phyloP scores from a whole-genome alignment of 345 rosid species.

The Ceriops tagal region DNA sequence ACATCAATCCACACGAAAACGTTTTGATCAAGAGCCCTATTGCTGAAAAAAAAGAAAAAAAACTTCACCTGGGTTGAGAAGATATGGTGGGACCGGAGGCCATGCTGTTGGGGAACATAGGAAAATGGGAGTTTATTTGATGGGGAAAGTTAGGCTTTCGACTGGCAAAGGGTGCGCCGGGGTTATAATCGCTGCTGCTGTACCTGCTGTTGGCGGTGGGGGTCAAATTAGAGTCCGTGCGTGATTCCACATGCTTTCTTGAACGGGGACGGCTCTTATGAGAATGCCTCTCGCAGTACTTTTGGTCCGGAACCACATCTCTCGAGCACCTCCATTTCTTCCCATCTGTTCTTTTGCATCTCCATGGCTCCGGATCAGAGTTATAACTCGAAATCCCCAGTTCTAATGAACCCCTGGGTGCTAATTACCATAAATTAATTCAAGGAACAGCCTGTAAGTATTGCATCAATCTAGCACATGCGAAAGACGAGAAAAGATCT shows the following conservation, averaged over 20 bases:
- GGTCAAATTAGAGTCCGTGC: slow-evolving; percentile 17
- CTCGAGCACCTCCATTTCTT: slow-evolving; percentile 82
- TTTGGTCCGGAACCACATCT: slow-evolving; percentile 64
- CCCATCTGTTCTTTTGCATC: slow-evolving; percentile 74
- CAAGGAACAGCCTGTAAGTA: neutral
- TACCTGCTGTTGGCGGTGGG: slow-evolving; percentile 19
- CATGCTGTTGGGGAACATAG: slow-evolving; percentile 18
- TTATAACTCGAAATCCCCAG: slow-evolving; percentile 16
- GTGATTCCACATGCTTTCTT: slow-evolving; percentile 88
- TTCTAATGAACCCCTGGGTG: slow-evolving; percentile 9
- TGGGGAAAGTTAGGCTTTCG: slow-evolving; percentile 30
- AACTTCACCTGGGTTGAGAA: slow-evolving; percentile 57
- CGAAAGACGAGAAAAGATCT: neutral
- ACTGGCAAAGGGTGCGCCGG: slow-evolving; percentile 14
- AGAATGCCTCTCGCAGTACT: slow-evolving; percentile 72
- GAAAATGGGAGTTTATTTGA: slow-evolving; percentile 24
- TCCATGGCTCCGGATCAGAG: slow-evolving; percentile 63
- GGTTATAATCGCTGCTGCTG: slow-evolving; percentile 9
- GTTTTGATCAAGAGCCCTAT: neutral
- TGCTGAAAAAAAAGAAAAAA: neutral
- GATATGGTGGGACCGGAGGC: slow-evolving; percentile 30
- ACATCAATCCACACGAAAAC: neutral
- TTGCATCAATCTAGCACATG: neutral
- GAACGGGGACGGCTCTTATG: slow-evolving; percentile 80
- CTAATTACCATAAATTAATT: neutral